Evolutionary conservation across 2,329 filamentous ascomycete species (phyloP), one percentile per base, ranked within the genome.

Genomic region (Ophiostoma quercus): DNA sequence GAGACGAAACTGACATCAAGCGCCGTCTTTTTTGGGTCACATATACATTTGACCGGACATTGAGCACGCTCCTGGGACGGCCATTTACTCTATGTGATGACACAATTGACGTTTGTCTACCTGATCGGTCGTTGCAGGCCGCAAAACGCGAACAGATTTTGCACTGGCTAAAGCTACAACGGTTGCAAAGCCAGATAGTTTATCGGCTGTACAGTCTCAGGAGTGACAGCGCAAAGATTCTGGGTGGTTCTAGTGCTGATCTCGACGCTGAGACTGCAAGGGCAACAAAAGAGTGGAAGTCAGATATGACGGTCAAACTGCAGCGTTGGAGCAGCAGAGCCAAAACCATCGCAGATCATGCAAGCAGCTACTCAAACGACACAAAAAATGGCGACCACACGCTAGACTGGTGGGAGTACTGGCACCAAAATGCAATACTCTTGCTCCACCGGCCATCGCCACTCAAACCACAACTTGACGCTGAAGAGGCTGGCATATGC

Each of bases 11-110:
- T 6, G 70, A 67, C n/a, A 60, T 57, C 19, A 75, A 75, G 68
- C 67, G 74, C n/a, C 71, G 74, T 0, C 69, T 75, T 1, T 75
- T 75, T 51, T 75, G 74, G 74, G 73, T 74, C n/a, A 74, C 74
- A 2, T 75, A 75, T 51, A 71, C 69, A 1, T 74, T 75, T 67
- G 74, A 75, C 51, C 72, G 74, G 25, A 74, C 73, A 0, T 70
- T 75, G 8, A 71, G 73, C n/a, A 75, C 71, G 6, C 75, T 75
- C 32, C 71, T 75, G 2, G 74, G 74, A 6, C 71, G 74, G 7
- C 74, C 74, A 0, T 75, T 74, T 22, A 74, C 74, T 12, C 63
- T 75, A 3, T 71, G 73, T 16, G 74, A 75, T 63, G 71, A 71
- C 19, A 72, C 71, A 7, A 75, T 75, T 37, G 73, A 75, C 29